These are phyloP conservation scores for Lentinula aciculospora DNA, from an alignment of 768 basidiomycete species.

Conservation along the genomic window DNA sequence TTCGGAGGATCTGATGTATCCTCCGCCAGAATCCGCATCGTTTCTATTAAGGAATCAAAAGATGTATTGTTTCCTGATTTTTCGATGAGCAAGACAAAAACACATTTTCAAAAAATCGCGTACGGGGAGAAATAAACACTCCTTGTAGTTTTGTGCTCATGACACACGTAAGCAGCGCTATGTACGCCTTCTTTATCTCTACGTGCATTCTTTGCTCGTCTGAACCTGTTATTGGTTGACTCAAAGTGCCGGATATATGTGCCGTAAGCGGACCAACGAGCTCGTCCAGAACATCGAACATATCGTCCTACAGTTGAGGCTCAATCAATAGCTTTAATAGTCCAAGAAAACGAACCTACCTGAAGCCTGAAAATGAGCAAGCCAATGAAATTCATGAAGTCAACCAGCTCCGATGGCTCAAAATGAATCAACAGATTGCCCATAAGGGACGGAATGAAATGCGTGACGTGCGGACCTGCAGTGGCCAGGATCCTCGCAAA, in stretches of 20 bases:
- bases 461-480: conserved; percentile 80
- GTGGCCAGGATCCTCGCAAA: conserved; percentile 91
- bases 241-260: conserved; percentile 74
- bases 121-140: conserved; percentile 86
- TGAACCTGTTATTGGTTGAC: conserved; percentile 79
- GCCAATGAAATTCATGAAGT: conserved; percentile 94
- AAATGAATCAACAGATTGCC: conserved; percentile 86
- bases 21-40: conserved; percentile 64
- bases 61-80: conserved; percentile 57
- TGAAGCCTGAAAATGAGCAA: conserved; percentile 88
- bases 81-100: conserved; percentile 18
- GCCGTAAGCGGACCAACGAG: conserved; percentile 81
- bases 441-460: conserved; percentile 87
- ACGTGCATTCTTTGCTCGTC: conserved; percentile 77
- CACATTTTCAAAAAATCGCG: conserved; percentile 18
- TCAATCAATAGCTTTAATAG: not conserved
- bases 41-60: conserved; percentile 73
- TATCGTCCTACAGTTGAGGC: conserved; percentile 53
- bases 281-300: conserved; percentile 86
- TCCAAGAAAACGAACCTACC: conserved; percentile 32
- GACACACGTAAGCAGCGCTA: conserved; percentile 74
- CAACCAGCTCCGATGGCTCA: conserved; percentile 86
- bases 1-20: conserved; percentile 71
- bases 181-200: conserved; percentile 86
- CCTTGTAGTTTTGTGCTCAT: conserved; percentile 77